A percentile compares a stretch with the other conserved stretches of the same genome.
Evolutionary conservation across 495 filamentous ascomycete species (phyloP).

Genomic region (Glonium stellatum): DNA sequence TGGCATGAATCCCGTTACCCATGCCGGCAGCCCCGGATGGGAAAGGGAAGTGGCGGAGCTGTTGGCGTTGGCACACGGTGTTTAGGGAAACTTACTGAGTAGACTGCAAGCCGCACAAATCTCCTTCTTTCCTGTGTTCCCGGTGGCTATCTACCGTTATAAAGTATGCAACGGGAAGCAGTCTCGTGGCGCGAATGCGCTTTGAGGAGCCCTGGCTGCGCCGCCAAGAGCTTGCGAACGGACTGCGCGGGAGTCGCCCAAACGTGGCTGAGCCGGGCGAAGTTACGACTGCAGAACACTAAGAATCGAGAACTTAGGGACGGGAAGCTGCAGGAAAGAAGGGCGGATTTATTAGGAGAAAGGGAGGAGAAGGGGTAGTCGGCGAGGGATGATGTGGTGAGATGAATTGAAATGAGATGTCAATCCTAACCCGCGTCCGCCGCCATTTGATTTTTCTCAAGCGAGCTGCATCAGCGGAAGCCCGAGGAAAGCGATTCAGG

Average conservation of each 20-base stretch:
- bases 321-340: not conserved
- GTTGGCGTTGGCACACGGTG: not conserved
- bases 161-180: not conserved
- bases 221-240: slow-evolving; percentile 1
- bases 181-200: not conserved
- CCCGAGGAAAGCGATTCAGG: not conserved
- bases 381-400: not conserved
- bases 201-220: not conserved
- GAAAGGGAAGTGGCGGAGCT: not conserved
- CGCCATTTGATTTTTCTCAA: not conserved
- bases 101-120: not conserved
- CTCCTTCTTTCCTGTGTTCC: not conserved
- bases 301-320: not conserved
- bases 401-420: not conserved
- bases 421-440: not conserved
- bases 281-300: not conserved
- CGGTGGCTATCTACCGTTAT: not conserved
- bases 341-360: not conserved
- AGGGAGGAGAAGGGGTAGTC: not conserved
- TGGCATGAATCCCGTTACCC: not conserved
- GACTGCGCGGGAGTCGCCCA: not conserved
- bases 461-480: not conserved
- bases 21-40: not conserved
- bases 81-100: not conserved
- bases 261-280: not conserved